Conservation (phyloP, 805 yeast genomes). For the Starmerella vitae region DNA sequence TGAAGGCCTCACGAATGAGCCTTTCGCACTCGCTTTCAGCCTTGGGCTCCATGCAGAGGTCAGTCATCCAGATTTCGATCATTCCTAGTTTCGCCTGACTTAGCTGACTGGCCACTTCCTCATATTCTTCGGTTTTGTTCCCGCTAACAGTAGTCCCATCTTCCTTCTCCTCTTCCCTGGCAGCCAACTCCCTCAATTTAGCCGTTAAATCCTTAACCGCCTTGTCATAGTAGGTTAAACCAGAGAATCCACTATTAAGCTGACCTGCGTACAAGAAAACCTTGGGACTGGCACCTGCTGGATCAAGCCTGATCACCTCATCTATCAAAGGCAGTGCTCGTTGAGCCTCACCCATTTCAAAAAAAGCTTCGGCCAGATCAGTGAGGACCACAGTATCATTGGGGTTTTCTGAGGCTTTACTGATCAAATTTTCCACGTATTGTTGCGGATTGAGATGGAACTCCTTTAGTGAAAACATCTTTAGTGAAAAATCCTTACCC, state of each 20-base stretch:
- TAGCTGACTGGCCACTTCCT: constrained; percentile 36
- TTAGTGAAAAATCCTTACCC: not conserved
- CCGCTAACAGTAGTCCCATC: not conserved
- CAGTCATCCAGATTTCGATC: constrained; percentile 92
- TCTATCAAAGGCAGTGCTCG: constrained; percentile 53
- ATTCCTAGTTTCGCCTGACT: constrained; percentile 69
- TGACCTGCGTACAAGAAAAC: constrained; percentile 87
- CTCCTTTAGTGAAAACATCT: not conserved
- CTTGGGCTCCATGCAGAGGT: constrained; percentile 81
- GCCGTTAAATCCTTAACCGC: constrained; percentile 28
- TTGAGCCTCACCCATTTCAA: constrained; percentile 71
- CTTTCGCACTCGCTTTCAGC: constrained; percentile 74
- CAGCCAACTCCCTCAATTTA: constrained; percentile 25
- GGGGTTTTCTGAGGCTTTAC: constrained; percentile 25
- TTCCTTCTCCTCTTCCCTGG: not conserved
- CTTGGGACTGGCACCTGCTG: constrained; percentile 57
- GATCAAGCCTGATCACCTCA: constrained; percentile 55
- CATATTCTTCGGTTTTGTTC: constrained; percentile 17
- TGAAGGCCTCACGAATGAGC: constrained; percentile 50
- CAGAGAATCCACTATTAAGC: constrained; percentile 69
- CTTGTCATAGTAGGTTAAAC: constrained; percentile 44
- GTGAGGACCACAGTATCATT: constrained; percentile 27
- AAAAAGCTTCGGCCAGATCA: constrained; percentile 54
- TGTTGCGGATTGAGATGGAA: constrained; percentile 38
- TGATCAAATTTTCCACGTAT: constrained; percentile 38